Conservation (phyloP, 2,329 filamentous ascomycete species). For the Colletotrichum musae region DNA sequence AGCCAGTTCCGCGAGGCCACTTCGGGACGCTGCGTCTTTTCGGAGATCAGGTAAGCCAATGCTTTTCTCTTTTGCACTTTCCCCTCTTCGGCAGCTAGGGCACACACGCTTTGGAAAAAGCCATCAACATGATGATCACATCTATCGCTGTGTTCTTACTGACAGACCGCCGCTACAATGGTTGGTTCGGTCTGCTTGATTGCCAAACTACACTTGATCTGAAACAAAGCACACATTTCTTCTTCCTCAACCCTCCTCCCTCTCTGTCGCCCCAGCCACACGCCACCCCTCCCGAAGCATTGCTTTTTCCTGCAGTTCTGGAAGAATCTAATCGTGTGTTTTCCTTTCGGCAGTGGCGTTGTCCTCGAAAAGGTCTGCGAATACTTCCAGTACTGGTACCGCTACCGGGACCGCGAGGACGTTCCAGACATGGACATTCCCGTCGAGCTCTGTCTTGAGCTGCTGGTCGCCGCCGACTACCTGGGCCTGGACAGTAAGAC, state of each 20-base stretch:
- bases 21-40: constrained; percentile 75
- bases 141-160: constrained; percentile 59
- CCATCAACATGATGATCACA: constrained; percentile 40
- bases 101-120: not conserved
- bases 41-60: constrained; percentile 78
- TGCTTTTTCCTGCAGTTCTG: constrained; percentile 26
- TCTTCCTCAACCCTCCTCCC: not conserved
- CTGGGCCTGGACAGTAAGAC: constrained; percentile 76
- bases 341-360: constrained; percentile 67
- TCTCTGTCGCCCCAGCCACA: constrained; percentile 25
- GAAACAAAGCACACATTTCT: constrained; percentile 55
- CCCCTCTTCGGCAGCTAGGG: not conserved
- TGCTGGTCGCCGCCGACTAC: constrained; percentile 84
- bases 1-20: constrained; percentile 78
- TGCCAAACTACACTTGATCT: constrained; percentile 75
- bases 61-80: constrained; percentile 10
- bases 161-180: constrained; percentile 58
- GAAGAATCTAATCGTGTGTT: constrained; percentile 44
- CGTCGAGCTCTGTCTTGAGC: constrained; percentile 82
- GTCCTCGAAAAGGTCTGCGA: constrained; percentile 86
- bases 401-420: constrained; percentile 77
- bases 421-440: constrained; percentile 87
- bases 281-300: not conserved
- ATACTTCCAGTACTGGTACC: constrained; percentile 88
- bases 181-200: constrained; percentile 67